phyloP scores from a whole-genome alignment of 805 yeast species.

The Yarrowia sp. region DNA sequence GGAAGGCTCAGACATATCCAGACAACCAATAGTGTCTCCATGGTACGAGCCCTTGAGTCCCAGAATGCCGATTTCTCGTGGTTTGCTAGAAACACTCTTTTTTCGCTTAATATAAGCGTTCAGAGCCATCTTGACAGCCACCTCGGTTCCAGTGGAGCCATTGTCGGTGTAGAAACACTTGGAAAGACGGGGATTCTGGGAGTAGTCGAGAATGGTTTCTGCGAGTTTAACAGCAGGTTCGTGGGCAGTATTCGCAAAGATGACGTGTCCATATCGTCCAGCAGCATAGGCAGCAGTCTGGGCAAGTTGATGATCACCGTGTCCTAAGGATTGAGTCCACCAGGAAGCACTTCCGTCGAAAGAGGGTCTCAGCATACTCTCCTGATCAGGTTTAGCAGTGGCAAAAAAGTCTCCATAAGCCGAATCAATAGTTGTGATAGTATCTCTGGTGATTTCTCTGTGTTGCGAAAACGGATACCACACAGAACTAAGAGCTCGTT shows the following conservation, averaged over 20 bases:
- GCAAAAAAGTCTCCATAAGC: conserved; percentile 32
- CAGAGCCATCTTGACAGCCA: conserved; percentile 34
- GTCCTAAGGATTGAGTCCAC: conserved; percentile 36
- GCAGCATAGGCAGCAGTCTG: conserved; percentile 33
- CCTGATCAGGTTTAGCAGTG: neutral
- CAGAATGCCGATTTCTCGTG: conserved; percentile 28
- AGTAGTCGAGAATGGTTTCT: conserved; percentile 25
- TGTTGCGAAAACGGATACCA: conserved; percentile 36
- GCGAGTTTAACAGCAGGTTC: conserved; percentile 33
- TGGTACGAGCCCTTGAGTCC: conserved; percentile 33
- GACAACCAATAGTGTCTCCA: conserved; percentile 34
- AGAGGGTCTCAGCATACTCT: conserved; percentile 25
- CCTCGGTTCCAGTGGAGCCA: conserved; percentile 35
- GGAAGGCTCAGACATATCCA: conserved; percentile 34
- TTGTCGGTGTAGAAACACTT: conserved; percentile 34
- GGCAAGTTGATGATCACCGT: conserved; percentile 31
- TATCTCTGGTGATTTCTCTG: conserved; percentile 25
- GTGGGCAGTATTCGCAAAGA: conserved; percentile 32
- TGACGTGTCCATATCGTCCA: conserved; percentile 34
- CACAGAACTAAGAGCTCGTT: conserved; percentile 27
- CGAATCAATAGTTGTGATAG: conserved; percentile 32
- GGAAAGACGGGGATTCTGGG: conserved; percentile 28
- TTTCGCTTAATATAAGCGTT: conserved; percentile 28
- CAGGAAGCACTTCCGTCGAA: conserved; percentile 34
- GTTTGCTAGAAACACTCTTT: conserved; percentile 13